A percentile compares a stretch with the other conserved stretches of the same genome.
These are phyloP conservation scores for Vinca minor DNA, from an alignment of 257 asterid genomes.

Conservation along the genomic window DNA sequence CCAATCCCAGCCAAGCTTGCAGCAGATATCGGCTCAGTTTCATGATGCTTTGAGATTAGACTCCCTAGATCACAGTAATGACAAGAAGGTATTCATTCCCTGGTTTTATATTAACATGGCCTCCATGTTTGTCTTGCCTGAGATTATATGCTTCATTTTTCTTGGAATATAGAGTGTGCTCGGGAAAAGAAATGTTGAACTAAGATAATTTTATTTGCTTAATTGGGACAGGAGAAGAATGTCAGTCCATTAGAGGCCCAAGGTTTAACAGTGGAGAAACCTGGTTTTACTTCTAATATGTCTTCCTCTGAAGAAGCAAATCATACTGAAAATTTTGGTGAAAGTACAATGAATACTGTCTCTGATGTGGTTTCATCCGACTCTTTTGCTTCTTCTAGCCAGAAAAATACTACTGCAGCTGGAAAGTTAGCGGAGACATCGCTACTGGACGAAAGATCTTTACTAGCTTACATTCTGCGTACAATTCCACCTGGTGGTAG, in stretches of 20 bases:
- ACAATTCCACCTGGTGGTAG: conserved; percentile 74
- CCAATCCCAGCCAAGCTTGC: conserved; percentile 52
- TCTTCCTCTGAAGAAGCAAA: conserved; percentile 33
- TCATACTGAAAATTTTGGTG: conserved; percentile 28
- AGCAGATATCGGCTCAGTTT: conserved; percentile 56
- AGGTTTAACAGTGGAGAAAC: conserved; percentile 29
- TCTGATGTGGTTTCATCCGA: conserved; percentile 31
- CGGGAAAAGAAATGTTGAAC: conserved; percentile 10
- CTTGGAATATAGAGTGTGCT: not conserved
- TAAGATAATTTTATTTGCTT: conserved; percentile 4
- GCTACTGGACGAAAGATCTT: conserved; percentile 70
- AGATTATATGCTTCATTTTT: not conserved
- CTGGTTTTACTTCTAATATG: conserved; percentile 25
- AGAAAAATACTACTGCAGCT: conserved; percentile 27
- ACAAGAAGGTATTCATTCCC: conserved; percentile 36
- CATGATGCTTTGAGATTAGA: conserved; percentile 49
- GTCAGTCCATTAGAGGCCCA: conserved; percentile 35
- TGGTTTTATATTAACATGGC: not conserved
- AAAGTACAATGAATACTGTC: conserved; percentile 23
- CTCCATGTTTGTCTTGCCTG: not conserved
- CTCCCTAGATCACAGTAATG: conserved; percentile 34
- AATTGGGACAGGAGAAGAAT: conserved; percentile 38
- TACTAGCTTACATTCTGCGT: conserved; percentile 79
- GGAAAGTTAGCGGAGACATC: conserved; percentile 40
- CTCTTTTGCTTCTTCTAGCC: conserved; percentile 31